A percentile compares a stretch with the other conserved stretches of the same genome.
These are phyloP conservation scores for Gigaspora rosea DNA, from an alignment of 192 early-diverging fungal species.

Conservation along the genomic window DNA sequence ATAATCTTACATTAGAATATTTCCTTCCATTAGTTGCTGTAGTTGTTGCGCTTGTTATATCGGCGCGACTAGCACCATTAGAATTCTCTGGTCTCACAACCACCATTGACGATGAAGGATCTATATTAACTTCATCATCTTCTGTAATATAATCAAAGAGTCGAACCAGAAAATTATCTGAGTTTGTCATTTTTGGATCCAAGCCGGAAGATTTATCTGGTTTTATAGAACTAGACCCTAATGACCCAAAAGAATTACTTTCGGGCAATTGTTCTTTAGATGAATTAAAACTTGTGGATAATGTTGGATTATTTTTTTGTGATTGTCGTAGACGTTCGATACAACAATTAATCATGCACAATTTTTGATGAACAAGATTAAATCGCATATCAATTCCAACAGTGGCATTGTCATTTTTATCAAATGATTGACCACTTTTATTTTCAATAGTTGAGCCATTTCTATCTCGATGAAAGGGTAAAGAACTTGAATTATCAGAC, in stretches of 20 bases:
- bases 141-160: conserved; percentile 10
- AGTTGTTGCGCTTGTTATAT: neutral
- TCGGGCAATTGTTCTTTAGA: conserved; percentile 18
- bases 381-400: conserved; percentile 66
- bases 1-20: neutral
- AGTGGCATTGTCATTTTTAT: conserved; percentile 22
- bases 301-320: conserved; percentile 17
- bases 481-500: neutral
- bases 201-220: neutral
- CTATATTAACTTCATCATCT: conserved; percentile 17
- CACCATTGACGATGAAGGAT: neutral
- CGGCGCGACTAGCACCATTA: neutral
- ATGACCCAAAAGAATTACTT: conserved; percentile 31
- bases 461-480: neutral
- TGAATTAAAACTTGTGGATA: conserved; percentile 25
- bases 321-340: conserved; percentile 44
- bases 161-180: neutral
- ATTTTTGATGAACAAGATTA: conserved; percentile 70
- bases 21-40: neutral
- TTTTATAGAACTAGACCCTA: neutral
- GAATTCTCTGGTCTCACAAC: conserved; percentile 7
- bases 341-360: conserved; percentile 84
- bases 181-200: conserved; percentile 9
- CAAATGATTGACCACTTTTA: conserved; percentile 20
- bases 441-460: conserved; percentile 29